Percentiles rank a stretch among this genome's conserved stretches.
Evolutionary conservation across 1,139 yeast genomes (phyloP).

Genomic region (Chernovozyma sophiae-reginae): DNA sequence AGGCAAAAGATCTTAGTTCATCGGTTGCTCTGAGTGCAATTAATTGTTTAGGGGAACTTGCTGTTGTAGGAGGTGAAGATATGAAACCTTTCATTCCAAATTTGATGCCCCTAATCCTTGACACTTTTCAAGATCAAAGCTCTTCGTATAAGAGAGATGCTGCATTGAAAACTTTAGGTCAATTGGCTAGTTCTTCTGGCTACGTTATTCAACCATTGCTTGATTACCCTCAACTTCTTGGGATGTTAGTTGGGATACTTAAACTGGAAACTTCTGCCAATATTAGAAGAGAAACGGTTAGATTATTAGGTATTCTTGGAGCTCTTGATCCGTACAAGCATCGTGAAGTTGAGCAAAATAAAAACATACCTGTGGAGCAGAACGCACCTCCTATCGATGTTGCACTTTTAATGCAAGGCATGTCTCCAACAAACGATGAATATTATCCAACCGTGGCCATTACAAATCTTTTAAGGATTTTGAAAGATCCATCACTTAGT

Average conservation of each 20-base stretch:
- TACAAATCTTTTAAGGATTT: constrained; percentile 72
- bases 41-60: constrained; percentile 83
- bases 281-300: constrained; percentile 81
- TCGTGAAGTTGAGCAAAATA: constrained; percentile 80
- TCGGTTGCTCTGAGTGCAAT: constrained; percentile 86
- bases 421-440: constrained; percentile 90
- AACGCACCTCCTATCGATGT: constrained; percentile 89
- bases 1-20: constrained; percentile 67
- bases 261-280: constrained; percentile 73
- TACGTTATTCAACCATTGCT: constrained; percentile 91
- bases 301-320: constrained; percentile 87
- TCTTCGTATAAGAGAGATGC: constrained; percentile 84
- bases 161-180: constrained; percentile 83
- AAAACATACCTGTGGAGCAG: constrained; percentile 63
- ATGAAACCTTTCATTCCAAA: constrained; percentile 67
- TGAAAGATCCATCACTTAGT: constrained; percentile 80
- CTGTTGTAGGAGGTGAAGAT: constrained; percentile 87
- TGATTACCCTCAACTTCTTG: constrained; percentile 85
- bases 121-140: constrained; percentile 88
- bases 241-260: constrained; percentile 74
- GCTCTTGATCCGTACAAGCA: constrained; percentile 96
- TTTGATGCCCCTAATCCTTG: constrained; percentile 83
- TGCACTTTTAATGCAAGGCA: constrained; percentile 85
- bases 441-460: constrained; percentile 96
- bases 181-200: constrained; percentile 84